A percentile compares a stretch with the other conserved stretches of the same genome.
Conservation (phyloP, 495 filamentous ascomycete species). For the Gamarada debralockiae region DNA sequence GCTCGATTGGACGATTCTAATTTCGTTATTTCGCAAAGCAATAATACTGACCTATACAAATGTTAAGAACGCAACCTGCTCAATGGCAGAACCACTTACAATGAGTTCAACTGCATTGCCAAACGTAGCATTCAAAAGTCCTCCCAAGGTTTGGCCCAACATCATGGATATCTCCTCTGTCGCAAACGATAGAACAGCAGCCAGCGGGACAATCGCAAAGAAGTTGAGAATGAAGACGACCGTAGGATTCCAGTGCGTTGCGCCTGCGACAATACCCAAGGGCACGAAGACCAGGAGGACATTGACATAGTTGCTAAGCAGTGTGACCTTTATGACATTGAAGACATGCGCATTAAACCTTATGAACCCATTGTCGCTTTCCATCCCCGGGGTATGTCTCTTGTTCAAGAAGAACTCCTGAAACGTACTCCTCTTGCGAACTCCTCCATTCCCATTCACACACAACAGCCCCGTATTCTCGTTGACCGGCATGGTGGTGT, state of each 20-base stretch:
- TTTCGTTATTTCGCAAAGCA: conserved; percentile 76
- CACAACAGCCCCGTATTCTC: conserved; percentile 15
- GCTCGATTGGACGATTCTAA: conserved; percentile 92
- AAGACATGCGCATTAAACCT: conserved; percentile 50
- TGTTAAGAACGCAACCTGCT: conserved; percentile 7
- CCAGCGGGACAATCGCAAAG: conserved; percentile 90
- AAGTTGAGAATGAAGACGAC: conserved; percentile 89
- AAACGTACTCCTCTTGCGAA: conserved; percentile 4
- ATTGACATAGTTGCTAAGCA: conserved; percentile 74
- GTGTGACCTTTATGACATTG: conserved; percentile 47
- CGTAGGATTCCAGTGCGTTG: conserved; percentile 66
- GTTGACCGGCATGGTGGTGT: not conserved
- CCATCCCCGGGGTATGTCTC: conserved; percentile 40
- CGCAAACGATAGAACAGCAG: conserved; percentile 88
- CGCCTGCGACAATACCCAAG: conserved; percentile 76
- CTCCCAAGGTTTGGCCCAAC: conserved; percentile 86
- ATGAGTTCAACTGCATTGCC: conserved; percentile 99
- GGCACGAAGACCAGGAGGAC: conserved; percentile 86
- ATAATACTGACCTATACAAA: conserved; percentile 83
- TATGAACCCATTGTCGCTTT: conserved; percentile 48
- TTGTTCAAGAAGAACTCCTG: conserved; percentile 37
- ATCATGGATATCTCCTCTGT: conserved; percentile 86
- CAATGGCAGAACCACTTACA: conserved; percentile 46
- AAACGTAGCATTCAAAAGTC: conserved; percentile 92
- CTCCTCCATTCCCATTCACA: conserved; percentile 15